Base-by-base conservation (phyloP, 2,329 filamentous ascomycete species). In the Botrytis cinerea region DNA sequence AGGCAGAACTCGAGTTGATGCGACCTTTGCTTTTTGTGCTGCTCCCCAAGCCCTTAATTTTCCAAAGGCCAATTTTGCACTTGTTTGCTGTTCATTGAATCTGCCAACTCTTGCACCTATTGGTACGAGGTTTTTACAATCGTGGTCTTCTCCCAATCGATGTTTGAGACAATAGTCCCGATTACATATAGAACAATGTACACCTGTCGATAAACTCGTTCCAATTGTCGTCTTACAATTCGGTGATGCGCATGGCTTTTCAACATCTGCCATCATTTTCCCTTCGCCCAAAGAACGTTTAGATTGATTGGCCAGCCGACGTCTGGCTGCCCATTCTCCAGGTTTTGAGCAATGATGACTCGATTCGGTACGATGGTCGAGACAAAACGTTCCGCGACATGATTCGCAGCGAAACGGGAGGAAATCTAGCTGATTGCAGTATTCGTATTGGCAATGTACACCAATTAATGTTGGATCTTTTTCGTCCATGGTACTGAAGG, bases 391-490 rank as follows among this genome's bases (percentile, higher is more conserved):
- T 74, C 89, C 88, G 76, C 82, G 88, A 84, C 96, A 99, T 78
- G 93, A 96, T 81, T 97, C 93, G 85, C 96, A 99, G 80, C 90
- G 88, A 83, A 98, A 98, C 6, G 96, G 96, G 7, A 99, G 89
- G 83, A 99, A 98, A 84, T 98, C 96, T 75, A 98, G 92, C 81
- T 96, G 93, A 81, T 95, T 92, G 86, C 96, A 99, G 86, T 94
- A 97, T 77, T 92, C 86, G 83, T 93, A 91, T 82, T 98, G 90
- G 87, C 96, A 99, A 85, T 98, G 95, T 75, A 89, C 89, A 83
- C 96, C 96, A 78, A 98, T 92, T 38, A 95, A 88, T 79, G 93
- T 91, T 66, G 95, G 91, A 83, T 98, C 95, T 81, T 87, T 87
- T 79, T 90, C 88, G 80, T 92, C 87, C 91, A 95, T 95, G 75